Evolutionary conservation across 176 grass and related monocot genomes (phyloP).

Genomic region (Aegilops tauschii): DNA sequence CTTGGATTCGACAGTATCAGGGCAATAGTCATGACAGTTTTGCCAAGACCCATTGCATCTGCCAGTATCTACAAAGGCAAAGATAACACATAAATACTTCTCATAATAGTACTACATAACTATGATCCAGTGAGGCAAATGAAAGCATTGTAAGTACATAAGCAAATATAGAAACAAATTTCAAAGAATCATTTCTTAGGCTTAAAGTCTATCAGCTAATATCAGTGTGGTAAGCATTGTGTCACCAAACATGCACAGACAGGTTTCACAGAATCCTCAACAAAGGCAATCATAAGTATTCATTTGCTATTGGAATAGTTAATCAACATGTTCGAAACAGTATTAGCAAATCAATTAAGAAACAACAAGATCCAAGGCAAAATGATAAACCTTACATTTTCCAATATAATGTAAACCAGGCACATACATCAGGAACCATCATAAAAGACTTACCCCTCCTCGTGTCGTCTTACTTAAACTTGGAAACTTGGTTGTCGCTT

Average conservation of each 20-base stretch:
- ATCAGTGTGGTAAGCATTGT: background rate
- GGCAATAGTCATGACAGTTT: slow-evolving; percentile 97
- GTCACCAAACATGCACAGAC: slow-evolving; percentile 7
- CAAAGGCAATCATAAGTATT: background rate
- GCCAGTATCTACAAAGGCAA: slow-evolving; percentile 73
- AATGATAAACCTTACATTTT: background rate
- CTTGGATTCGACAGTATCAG: slow-evolving; percentile 72
- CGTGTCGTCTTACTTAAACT: slow-evolving; percentile 52
- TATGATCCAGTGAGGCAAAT: background rate
- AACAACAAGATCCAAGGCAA: background rate
- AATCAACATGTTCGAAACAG: background rate
- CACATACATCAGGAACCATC: slow-evolving; percentile 16
- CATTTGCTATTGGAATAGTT: background rate
- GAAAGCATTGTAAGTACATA: background rate
- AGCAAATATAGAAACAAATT: background rate
- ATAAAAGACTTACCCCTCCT: slow-evolving; percentile 73
- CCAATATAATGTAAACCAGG: slow-evolving; percentile 8
- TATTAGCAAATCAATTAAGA: slow-evolving; percentile 8
- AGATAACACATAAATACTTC: slow-evolving; percentile 16
- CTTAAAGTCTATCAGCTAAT: background rate
- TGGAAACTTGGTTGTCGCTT: slow-evolving; percentile 75
- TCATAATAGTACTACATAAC: background rate
- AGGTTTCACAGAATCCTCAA: background rate
- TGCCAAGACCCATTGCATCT: slow-evolving; percentile 95
- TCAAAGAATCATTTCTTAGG: background rate